Evolutionary conservation across 2,329 filamentous ascomycete genomes (phyloP).

Genomic region (Talaromyces sp.): DNA sequence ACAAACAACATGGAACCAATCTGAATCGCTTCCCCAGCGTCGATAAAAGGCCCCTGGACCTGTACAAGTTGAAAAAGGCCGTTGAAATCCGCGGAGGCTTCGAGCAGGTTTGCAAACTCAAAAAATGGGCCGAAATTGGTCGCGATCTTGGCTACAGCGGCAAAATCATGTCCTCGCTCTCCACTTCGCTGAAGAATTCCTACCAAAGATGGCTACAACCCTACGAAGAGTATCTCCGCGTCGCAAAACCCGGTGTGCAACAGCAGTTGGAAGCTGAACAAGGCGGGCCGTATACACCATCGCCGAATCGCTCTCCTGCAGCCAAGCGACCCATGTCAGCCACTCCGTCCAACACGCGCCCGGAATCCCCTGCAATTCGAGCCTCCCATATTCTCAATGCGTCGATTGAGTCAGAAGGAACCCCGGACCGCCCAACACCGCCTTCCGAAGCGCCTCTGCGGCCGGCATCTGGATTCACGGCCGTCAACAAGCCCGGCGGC

Average conservation of each 20-base stretch:
- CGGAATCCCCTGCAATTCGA: slow-evolving; percentile 63
- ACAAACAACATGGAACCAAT: slow-evolving; percentile 93
- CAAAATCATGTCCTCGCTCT: slow-evolving; percentile 99
- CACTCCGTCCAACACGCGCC: slow-evolving; percentile 47
- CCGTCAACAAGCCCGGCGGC: slow-evolving; percentile 59
- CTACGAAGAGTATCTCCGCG: slow-evolving; percentile 87
- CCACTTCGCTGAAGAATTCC: slow-evolving; percentile 95
- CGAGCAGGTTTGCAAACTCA: slow-evolving; percentile 91
- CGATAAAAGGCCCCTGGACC: slow-evolving; percentile 91
- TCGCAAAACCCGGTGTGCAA: slow-evolving; percentile 93
- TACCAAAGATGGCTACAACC: slow-evolving; percentile 96
- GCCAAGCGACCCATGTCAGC: slow-evolving; percentile 43
- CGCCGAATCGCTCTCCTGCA: slow-evolving; percentile 69
- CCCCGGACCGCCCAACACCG: slow-evolving; percentile 29
- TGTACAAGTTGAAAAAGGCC: slow-evolving; percentile 94
- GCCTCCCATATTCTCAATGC: slow-evolving; percentile 55
- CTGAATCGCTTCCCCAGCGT: slow-evolving; percentile 92
- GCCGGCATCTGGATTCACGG: slow-evolving; percentile 57
- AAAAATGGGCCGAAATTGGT: slow-evolving; percentile 99
- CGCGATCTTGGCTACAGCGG: slow-evolving; percentile 95
- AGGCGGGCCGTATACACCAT: slow-evolving; percentile 80
- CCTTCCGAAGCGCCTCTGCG: slow-evolving; percentile 33
- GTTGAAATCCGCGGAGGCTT: slow-evolving; percentile 94
- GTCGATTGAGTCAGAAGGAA: slow-evolving; percentile 37
- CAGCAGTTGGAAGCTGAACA: slow-evolving; percentile 92